Percentiles rank a stretch among this genome's conserved stretches.
Conservation (phyloP, 1,284 basidiomycete genomes). For the Pseudozyma hubeiensis region DNA sequence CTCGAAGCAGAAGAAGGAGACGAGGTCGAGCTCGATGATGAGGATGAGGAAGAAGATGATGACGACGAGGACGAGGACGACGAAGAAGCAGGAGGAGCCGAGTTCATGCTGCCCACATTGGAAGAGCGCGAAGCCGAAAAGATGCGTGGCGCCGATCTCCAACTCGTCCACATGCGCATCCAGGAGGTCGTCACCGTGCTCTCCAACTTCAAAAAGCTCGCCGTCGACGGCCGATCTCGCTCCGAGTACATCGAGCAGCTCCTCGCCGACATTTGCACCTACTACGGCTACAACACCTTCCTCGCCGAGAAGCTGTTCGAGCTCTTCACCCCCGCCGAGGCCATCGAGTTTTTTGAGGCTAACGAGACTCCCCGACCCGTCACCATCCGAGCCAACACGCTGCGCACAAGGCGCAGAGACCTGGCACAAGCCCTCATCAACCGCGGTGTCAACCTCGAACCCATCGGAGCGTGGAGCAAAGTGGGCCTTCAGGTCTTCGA, state of each 20-base stretch:
- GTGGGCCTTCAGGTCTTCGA: constrained; percentile 98
- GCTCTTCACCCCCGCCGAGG: constrained; percentile 89
- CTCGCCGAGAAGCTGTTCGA: constrained; percentile 93
- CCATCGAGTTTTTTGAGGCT: constrained; percentile 95
- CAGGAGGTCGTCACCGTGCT: constrained; percentile 86
- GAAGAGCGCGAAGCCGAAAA: constrained; percentile 84
- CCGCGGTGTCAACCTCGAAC: constrained; percentile 90
- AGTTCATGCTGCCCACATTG: constrained; percentile 81
- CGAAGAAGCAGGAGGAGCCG: constrained; percentile 71
- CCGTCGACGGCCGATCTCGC: constrained; percentile 75
- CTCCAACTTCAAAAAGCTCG: constrained; percentile 52
- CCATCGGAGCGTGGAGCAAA: constrained; percentile 98
- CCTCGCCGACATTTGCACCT: constrained; percentile 75
- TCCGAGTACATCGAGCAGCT: constrained; percentile 90
- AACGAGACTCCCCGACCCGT: constrained; percentile 97
- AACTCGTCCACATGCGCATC: constrained; percentile 88
- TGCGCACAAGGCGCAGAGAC: constrained; percentile 91
- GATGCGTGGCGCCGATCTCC: constrained; percentile 74
- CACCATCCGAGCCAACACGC: constrained; percentile 96
- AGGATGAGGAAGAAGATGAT: background rate
- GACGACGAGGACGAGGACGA: constrained; percentile 67
- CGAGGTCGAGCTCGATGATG: constrained; percentile 40
- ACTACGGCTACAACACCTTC: constrained; percentile 98
- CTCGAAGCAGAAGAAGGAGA: constrained; percentile 44
- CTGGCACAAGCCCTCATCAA: constrained; percentile 94